Base-by-base conservation (phyloP, 1,139 yeast species). In the Lodderomyces parapsilosis region DNA sequence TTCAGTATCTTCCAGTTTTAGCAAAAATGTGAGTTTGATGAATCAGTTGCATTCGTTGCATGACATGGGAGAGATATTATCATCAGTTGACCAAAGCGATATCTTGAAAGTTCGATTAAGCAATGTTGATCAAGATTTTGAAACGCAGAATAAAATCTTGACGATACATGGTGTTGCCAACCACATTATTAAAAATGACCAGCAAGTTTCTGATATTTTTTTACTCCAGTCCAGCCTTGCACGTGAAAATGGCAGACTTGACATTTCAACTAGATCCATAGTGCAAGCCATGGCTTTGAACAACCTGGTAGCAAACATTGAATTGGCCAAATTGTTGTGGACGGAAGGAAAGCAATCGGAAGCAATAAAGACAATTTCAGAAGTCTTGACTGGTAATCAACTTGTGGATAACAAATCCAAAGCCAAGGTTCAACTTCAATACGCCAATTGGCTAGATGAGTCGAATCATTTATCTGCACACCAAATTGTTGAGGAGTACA, bases 301-400 rank as follows among this genome's bases (percentile, higher is more conserved):
- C 33, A 68, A 74, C 31, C 70, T 71, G 25, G 69, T 73, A 19
- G 89, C 94, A 1, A 83, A 81, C 47, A 70, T 86, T 33, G 96
- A 90, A 58, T 86, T 87, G 60, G 88, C 98, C 0, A 83, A 87
- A 46, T 71, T 94, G 7, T 63, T 90, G 40, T 93, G 99, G 98
- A 84, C 82, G 1, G 90, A 88, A 58, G 96, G 96, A 1, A 94
- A 89, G 49, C 90, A 83, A 49, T 80, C 93, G 15, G 85, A 90
- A 53, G 99, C 99, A 0, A 74, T 93, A 34, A 81, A 85, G 42
- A 74, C 81, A 8, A 68, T 91, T 39, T 61, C 77, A 49, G 73
- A 77, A 50, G 62, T 80, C 43, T 50, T 64, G 5, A 44, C 46
- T 10, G 64, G 56, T 9, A 27, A n/a, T 14, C 50, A 50, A 36